A percentile compares a stretch with the other conserved stretches of the same genome.
Evolutionary conservation across 2,329 filamentous ascomycete species (phyloP).

Genomic region (Aureobasidium sp.): DNA sequence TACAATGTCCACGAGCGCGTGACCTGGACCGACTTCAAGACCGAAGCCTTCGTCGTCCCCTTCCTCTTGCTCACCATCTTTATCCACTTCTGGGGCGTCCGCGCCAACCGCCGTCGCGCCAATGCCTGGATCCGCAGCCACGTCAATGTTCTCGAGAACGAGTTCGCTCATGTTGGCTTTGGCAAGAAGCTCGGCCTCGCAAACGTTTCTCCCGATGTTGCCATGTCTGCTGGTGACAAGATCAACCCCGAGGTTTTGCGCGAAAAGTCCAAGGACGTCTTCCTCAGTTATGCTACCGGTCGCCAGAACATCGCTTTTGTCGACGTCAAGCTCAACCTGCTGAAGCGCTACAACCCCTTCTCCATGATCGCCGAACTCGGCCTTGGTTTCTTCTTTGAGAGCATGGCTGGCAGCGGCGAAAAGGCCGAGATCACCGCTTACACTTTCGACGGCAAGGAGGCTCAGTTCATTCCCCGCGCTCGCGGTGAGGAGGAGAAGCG

Average conservation of each 20-base stretch:
- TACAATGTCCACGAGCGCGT: constrained; percentile 94
- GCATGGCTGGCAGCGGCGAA: constrained; percentile 60
- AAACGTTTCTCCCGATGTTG: constrained; percentile 30
- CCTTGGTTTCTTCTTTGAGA: constrained; percentile 73
- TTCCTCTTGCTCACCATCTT: constrained; percentile 66
- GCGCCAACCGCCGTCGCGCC: constrained; percentile 71
- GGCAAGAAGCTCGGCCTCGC: constrained; percentile 41
- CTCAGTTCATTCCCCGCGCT: constrained; percentile 59
- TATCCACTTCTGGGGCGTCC: constrained; percentile 73
- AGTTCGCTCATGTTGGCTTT: constrained; percentile 86
- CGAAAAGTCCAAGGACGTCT: constrained; percentile 85
- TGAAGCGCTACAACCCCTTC: constrained; percentile 81
- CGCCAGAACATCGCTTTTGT: constrained; percentile 88
- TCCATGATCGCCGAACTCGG: constrained; percentile 57
- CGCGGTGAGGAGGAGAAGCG: constrained; percentile 55
- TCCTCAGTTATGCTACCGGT: constrained; percentile 77
- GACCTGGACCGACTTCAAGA: constrained; percentile 72
- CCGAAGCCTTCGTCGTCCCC: constrained; percentile 73
- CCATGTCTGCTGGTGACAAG: constrained; percentile 26
- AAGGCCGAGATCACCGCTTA: constrained; percentile 69
- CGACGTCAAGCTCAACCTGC: constrained; percentile 72
- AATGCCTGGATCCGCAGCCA: constrained; percentile 72
- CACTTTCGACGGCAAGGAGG: constrained; percentile 87
- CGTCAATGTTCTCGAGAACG: constrained; percentile 60
- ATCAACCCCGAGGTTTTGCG: constrained; percentile 57